Evolutionary conservation across 73 alveolate species (phyloP), one percentile per base, ranked within the genome.

Genomic region (Paramecium caudatum): DNA sequence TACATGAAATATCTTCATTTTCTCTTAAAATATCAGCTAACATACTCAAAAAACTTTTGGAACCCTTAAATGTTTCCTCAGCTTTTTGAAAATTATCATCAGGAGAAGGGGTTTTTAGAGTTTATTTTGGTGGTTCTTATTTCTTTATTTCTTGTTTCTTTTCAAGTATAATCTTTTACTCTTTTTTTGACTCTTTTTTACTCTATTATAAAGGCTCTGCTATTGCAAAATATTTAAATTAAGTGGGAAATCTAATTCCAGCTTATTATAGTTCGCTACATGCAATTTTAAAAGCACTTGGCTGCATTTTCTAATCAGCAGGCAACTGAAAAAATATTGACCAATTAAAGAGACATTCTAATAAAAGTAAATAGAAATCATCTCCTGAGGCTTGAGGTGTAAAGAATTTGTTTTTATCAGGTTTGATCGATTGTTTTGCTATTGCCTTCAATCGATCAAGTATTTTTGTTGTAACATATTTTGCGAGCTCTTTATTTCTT

Each of bases 391-490:
- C 45, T 9, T 37, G 80, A 10, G 80, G 80, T 27, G 13, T 55
- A 4, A 55, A 55, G 1, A 55, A 23, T 23, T 55, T 55, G 13
- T 55, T 55, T 55, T 55, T 55, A 23, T 55, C 80, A 1, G 45
- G 21, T 21, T 55, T 55, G 27, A 55, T 1, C 7, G 80, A 55
- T 55, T 55, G 30, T 55, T 55, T 55, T 55, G 80, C 80, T 0
- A 55, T 55, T 55, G 80, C 43, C 30, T 55, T 55, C 30, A 55
- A 55, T 27, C 80, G 80, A 55, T 55, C 80, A 16, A 55, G 30
- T 23, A 55, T 4, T 27, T 55, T 55, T 2, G 12, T 55, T 3
- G 80, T 55, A 12, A 55, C 80, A 55, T 55, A 55, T 27, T 55
- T 21, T 23, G 46, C 80, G 2, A 55, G 23, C 30, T 55, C 80